Base-by-base conservation (phyloP, 306 rosid genomes). In the Alnus glutinosa region DNA sequence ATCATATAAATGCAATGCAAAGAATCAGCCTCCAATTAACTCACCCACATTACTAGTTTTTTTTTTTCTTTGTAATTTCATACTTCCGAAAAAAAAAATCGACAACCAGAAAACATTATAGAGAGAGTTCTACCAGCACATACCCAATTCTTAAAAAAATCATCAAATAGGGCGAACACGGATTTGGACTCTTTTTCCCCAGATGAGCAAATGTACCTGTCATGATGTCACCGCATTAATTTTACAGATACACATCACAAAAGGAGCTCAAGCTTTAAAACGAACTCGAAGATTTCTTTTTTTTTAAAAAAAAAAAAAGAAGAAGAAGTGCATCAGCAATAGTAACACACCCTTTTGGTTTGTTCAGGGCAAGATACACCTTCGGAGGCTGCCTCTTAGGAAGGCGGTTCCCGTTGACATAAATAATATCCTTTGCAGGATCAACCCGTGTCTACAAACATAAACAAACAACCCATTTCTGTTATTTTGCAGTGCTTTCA, bases 371-470 rank as follows among this genome's bases (percentile, higher is more conserved):
- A 78, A 94, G 84, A 86, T 94, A 94, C 78, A 94, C 88, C 87
- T 94, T 94, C 18, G 86, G 83, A 75, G 98, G 92, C 87, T 91
- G 92, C 83, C 81, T 94, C 93, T 89, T 94, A 2, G 98, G 97
- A 77, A 94, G 97, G 19, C 98, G 93, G 79, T 80, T 94, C 48
- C 98, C 98, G 42, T 91, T 91, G 49, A 94, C 98, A 80, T 94
- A 92, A 71, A 94, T 92, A 74, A 84, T 70, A 83, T 94, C 98
- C 89, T 85, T 92, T 73, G 85, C 85, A 70, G 98, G 97, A 83
- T 94, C 97, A 77, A 92, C 98, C 66, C 77, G 87, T 72, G 97
- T 89, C 98, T 94, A 79, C 86, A 87, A 37, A 79, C 54, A 37
- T 13, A 72, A 32, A 71, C 34, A 77, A 70, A 54, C 51, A 30